Evolutionary conservation across 1,284 basidiomycete species (phyloP), one percentile per base, ranked within the genome.

Genomic region (Apiotrichum veenhuisii): DNA sequence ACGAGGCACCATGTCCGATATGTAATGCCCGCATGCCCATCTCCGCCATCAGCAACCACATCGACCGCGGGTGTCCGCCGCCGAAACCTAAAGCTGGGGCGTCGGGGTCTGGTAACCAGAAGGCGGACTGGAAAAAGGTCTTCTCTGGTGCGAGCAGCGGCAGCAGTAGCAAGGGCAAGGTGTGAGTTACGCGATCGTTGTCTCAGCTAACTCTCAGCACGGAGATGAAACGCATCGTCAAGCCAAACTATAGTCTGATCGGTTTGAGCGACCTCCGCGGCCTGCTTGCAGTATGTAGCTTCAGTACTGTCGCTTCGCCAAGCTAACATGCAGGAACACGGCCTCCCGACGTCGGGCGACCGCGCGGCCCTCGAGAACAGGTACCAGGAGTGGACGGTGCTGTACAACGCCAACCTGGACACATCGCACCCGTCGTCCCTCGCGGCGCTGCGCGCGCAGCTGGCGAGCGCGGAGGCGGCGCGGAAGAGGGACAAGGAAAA

Each of bases 321-420:
- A 23, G 46, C 53, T 61, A 45, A 53, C 44, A 10, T 7, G 44
- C n/a, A 75, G 67, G 65, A 70, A 43, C 65, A 76, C 56, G 66
- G 67, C 1, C 61, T 76, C 2, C 58, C 70, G 3, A 73, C 72
- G 0, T 52, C 58, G 1, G 76, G 76, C 26, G 76, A 77, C 53
- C 71, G 72, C 38, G 33, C 54, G 1, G 40, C 62, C 0, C 66
- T 77, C 18, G 61, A 66, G 26, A 38, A 59, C 5, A 67, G 76
- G 8, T 58, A 75, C 9, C 72, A 74, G 57, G 67, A 76, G 52
- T 77, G 74, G 74, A 76, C 73, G 14, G 64, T 75, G 18, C 62
- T 76, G 25, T 75, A 61, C 66, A 77, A 77, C 55, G 64, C 76
- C 5, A 77, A 77, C 61, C 68, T 77, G 47, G 75, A 77, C 57